Evolutionary conservation across 495 filamentous ascomycete genomes (phyloP), one percentile per base, ranked within the genome.

Genomic region (Articulospora tetracladia): DNA sequence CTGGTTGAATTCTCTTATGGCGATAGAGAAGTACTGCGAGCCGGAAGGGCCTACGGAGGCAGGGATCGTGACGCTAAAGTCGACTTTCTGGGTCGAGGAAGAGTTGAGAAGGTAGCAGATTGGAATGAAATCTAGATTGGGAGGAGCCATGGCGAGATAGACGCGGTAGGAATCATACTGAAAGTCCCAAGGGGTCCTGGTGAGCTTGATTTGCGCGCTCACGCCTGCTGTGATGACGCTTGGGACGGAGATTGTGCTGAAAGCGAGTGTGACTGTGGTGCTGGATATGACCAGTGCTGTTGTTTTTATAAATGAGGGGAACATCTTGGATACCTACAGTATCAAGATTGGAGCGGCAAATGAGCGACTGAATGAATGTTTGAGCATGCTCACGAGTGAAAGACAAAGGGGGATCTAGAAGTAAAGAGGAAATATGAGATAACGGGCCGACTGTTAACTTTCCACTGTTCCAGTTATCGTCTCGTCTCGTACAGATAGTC

Each of bases 91-190:
- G 49, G 60, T 34, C 30, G 57, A 46, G 50, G 60, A 58, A 23
- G 61, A 64, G 58, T 64, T 69, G 39, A 60, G n/a, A 36, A 69
- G 66, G 55, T 63, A 69, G 60, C 66, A 65, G 55, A 41, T 7
- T 6, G 55, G 60, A 20, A 27, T 49, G 25, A 26, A 15, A 39
- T 25, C 57, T 28, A 26, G 56, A 19, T 63, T 63, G 15, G 63
- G 54, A 4, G 63, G 55, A 7, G 51, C 48, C 30, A 63, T 60
- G 10, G 66, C 59, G 25, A 68, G 66, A 25, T 51, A 51, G 19
- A 66, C 56, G 22, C 63, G 49, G 60, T 63, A 68, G 22, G 50
- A 53, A 47, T 57, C 36, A 27, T 34, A 53, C 24, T 55, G 44
- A n/a, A 22, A 55, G 32, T 66, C 57, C 17, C 53, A 59, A 44